Base-by-base conservation (phyloP, 2,329 filamentous ascomycete species). In the Stagonosporopsis cucurbitacearum region DNA sequence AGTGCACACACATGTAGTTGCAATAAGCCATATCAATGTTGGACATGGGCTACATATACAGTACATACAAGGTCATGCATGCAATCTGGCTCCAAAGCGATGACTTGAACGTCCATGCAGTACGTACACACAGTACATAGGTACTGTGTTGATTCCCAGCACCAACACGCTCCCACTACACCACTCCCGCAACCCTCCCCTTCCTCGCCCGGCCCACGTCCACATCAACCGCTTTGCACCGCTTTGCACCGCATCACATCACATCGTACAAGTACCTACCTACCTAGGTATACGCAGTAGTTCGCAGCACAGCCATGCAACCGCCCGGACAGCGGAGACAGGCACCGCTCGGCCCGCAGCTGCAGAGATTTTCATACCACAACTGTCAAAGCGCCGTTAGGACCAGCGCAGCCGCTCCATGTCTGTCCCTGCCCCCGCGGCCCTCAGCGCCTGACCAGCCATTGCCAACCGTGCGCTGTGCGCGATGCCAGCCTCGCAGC, bases 311-410 rank as follows among this genome's bases (percentile, higher is more conserved):
- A 11, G 25, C n/a, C 39, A 50, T 44, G 52, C 52, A 54, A 54
- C 28, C 22, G 45, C 46, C 52, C 53, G 57, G 52, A 48, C 44
- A 53, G n/a, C n/a, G n/a, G n/a, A n/a, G n/a, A n/a, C n/a, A 60
- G 59, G 59, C 44, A 54, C 41, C 33, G 49, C 57, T 64, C 64
- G 64, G 64, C 59, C 60, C 64, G 60, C 58, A 50, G 52, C 50
- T 61, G 64, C 64, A 67, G 64, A 65, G 58, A 67, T 64, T 67
- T 65, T 60, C 62, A 41, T 50, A 55, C 54, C 48, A 48, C 40
- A 35, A 50, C 52, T 33, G 52, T 54, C 52, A 49, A 26, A 49
- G 52, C 52, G 49, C 35, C 39, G n/a, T 6, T 54, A 54, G 17
- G 41, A 36, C 52, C 52, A 54, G 45, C 52, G n/a, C n/a, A n/a